Percentiles rank a stretch among this genome's conserved stretches.
phyloP scores from a whole-genome alignment of 257 asterid genomes.

The Solanum habrochaites region DNA sequence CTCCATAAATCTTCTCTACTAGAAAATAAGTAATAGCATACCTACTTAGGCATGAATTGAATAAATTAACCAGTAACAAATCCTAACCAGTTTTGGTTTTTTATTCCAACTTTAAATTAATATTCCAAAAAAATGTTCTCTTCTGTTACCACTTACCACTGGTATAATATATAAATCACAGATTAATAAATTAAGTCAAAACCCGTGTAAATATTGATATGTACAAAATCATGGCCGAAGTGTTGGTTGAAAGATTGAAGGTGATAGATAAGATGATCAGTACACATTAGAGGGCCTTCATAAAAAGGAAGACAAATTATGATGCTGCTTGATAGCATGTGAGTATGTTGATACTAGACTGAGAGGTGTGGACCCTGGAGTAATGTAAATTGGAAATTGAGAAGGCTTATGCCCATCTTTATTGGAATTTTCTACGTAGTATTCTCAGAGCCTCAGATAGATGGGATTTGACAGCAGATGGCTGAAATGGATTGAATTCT shows the following conservation, averaged over 20 bases:
- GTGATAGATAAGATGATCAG: not conserved
- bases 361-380: not conserved
- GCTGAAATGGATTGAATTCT: not conserved
- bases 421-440: not conserved
- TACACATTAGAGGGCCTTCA: not conserved
- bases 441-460: not conserved
- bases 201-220: not conserved
- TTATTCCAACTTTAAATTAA: not conserved
- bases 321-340: not conserved
- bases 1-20: not conserved
- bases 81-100: not conserved
- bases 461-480: not conserved
- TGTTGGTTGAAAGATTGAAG: not conserved
- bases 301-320: not conserved
- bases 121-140: not conserved
- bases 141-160: not conserved
- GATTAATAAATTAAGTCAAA: not conserved
- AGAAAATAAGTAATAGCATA: not conserved
- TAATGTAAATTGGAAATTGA: not conserved
- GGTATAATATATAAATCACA: not conserved
- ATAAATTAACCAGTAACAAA: not conserved
- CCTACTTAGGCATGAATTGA: not conserved
- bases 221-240: not conserved
- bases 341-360: not conserved
- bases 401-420: not conserved